Percentiles rank a stretch among this genome's conserved stretches.
Conservation (phyloP, 495 filamentous ascomycete genomes). For the Tuber aestivum region DNA sequence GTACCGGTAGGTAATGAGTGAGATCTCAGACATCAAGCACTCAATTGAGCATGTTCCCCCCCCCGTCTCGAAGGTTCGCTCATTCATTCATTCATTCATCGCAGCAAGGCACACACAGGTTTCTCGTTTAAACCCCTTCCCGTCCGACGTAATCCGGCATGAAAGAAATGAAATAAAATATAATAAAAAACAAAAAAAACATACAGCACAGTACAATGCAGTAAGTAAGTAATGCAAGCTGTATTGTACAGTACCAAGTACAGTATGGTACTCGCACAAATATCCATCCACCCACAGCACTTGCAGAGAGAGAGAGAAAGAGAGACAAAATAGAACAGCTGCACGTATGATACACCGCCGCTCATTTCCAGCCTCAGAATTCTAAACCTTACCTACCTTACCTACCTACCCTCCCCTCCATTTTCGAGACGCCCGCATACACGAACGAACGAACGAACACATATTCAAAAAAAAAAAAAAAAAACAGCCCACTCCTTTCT, state of each 20-base stretch:
- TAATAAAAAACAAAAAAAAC: too few relatives aligned
- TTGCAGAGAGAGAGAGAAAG: too few relatives aligned
- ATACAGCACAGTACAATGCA: too few relatives aligned
- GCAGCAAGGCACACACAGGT: not conserved
- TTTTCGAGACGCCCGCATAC: not conserved
- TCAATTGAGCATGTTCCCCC: not conserved
- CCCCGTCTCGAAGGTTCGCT: too few relatives aligned
- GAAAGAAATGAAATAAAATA: not conserved
- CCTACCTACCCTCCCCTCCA: not conserved
- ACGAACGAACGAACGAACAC: too few relatives aligned
- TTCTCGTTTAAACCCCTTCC: not conserved
- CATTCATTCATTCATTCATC: too few relatives aligned
- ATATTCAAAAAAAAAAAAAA: too few relatives aligned
- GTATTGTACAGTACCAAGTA: too few relatives aligned
- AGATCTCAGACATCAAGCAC: not conserved
- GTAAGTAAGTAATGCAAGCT: not conserved
- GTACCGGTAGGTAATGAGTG: too few relatives aligned
- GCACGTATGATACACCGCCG: not conserved
- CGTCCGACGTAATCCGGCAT: not conserved
- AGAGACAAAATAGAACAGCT: not conserved
- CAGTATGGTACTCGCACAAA: not conserved
- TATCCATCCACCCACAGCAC: too few relatives aligned
- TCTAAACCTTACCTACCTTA: not conserved
- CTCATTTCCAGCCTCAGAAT: not conserved
- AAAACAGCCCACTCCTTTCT: not conserved